phyloP scores from a whole-genome alignment of 2,329 filamentous ascomycete species.

The Microdochium bolleyi region DNA sequence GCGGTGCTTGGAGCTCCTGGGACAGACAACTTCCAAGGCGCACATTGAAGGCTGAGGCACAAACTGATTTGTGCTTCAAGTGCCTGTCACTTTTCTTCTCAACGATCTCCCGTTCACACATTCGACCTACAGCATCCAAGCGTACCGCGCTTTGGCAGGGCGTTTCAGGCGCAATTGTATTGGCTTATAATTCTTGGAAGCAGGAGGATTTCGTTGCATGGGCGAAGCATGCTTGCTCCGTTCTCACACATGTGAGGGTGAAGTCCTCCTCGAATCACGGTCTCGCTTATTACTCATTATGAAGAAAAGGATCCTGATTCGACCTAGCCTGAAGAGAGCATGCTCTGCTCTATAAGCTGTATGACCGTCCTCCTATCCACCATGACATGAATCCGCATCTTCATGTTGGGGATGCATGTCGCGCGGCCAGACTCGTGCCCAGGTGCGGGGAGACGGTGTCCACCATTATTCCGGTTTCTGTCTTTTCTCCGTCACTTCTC shows the following conservation, averaged over 20 bases:
- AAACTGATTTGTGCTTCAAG: neutral
- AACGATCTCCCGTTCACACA: constrained; percentile 10
- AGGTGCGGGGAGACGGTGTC: too few species aligned
- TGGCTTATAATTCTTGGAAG: constrained; percentile 18
- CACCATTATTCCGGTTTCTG: neutral
- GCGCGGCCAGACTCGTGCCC: too few species aligned
- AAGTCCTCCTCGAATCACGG: too few species aligned
- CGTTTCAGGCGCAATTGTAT: constrained; percentile 34
- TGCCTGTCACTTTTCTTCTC: neutral
- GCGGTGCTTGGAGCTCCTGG: constrained; percentile 79
- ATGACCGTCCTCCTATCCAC: too few species aligned
- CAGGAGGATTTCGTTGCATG: constrained; percentile 7
- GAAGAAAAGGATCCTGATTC: too few species aligned
- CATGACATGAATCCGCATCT: too few species aligned
- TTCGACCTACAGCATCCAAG: constrained; percentile 19
- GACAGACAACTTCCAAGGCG: constrained; percentile 66
- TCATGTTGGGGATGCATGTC: too few species aligned
- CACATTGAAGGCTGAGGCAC: constrained; percentile 66
- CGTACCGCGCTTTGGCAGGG: constrained; percentile 28
- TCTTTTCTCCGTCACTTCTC: neutral
- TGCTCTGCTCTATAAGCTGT: too few species aligned
- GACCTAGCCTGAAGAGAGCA: too few species aligned
- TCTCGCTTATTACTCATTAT: too few species aligned
- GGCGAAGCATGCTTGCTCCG: constrained; percentile 8
- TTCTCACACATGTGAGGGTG: constrained; percentile 6